Evolutionary conservation across 1,284 basidiomycete genomes (phyloP), one percentile per base, ranked within the genome.

Genomic region (Moesziomyces sp.): DNA sequence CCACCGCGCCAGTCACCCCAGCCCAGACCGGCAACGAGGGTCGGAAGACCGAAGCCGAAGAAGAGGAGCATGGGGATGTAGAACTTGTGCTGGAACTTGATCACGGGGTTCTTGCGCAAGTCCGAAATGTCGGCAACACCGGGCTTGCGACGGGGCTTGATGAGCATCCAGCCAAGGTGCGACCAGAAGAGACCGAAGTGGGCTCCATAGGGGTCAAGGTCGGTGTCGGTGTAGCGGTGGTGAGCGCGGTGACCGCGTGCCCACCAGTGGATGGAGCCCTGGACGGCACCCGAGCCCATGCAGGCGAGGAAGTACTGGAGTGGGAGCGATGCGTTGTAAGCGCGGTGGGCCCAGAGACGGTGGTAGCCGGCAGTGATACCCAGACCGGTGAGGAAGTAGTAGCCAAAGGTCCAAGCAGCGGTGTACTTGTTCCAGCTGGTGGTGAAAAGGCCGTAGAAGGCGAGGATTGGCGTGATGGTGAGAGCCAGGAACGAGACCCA

Each of bases 181-280:
- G 79, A 80, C 79, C 79, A 82, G 52, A 81, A 63, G 19, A 83
- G 79, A 61, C 82, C 82, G 21, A 76, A 78, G 66, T 83, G 82
- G 7, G 82, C 82, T 46, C 82, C 79, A 60, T 83, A 83, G 3
- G 82, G 82, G 74, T 83, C 82, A 19, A 83, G 76, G 51, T 83
- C 81, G 51, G 82, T 83, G 76, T 83, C 82, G 55, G 82, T 83
- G 75, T 83, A 83, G 18, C 82, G 73, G 74, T 83, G 82, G 71
- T 83, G 82, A n/a, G 82, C 81, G 43, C 82, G 81, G 68, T 83
- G 82, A 24, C 82, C 82, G 43, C 82, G 82, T 14, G 82, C 66
- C 82, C 82, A 83, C 82, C 82, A 83, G 66, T 80, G 78, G 46
- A 82, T 82, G 34, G 81, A 83, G 53, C 82, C 82, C 59, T 83